These are phyloP conservation scores for Purshia tridentata DNA, from an alignment of 306 rosid genomes.

Conservation along the genomic window DNA sequence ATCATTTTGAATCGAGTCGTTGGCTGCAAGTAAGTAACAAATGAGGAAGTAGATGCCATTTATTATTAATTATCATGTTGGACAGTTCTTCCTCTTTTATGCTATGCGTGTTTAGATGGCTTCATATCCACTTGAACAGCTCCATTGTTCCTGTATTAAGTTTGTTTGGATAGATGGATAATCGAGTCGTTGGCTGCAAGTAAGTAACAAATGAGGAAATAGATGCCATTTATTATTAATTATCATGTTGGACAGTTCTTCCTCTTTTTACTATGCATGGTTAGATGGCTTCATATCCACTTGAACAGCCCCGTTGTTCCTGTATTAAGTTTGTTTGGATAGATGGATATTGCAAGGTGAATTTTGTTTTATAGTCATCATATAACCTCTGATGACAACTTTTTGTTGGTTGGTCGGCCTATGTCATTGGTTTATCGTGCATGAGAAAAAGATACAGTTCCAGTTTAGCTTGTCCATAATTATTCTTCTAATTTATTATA, in stretches of 20 bases:
- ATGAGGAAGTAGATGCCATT: background rate
- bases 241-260: background rate
- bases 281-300: conserved; percentile 1
- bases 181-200: conserved; percentile 99
- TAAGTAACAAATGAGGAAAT: conserved; percentile 46
- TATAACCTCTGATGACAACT: background rate
- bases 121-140: background rate
- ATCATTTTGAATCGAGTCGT: conserved; percentile 76
- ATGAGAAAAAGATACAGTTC: background rate
- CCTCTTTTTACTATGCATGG: background rate
- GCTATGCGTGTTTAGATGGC: background rate
- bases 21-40: conserved; percentile 93
- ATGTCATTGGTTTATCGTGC: background rate
- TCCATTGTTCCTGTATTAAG: background rate
- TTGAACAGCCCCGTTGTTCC: background rate
- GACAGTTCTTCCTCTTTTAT: background rate
- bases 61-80: background rate
- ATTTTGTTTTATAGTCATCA: background rate
- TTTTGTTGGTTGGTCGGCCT: background rate
- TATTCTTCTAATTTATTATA: background rate
- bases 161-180: background rate
- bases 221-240: background rate
- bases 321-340: background rate
- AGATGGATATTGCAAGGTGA: background rate
- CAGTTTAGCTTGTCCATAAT: background rate